Percentiles rank a stretch among this genome's conserved stretches.
phyloP scores from a whole-genome alignment of 495 filamentous ascomycete genomes.

The Aspergillus ostianus region DNA sequence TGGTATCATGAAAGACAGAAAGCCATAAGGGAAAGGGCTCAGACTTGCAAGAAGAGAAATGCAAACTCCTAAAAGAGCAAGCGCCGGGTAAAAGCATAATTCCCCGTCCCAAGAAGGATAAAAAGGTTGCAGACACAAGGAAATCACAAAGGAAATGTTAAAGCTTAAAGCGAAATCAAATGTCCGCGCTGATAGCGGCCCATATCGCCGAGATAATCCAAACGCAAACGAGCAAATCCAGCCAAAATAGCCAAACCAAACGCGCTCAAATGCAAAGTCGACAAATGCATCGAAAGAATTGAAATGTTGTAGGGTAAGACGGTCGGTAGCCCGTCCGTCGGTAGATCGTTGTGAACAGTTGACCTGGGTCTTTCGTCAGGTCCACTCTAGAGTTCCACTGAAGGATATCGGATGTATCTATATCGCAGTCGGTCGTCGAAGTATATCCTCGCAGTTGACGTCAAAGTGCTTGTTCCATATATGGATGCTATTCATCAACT shows the following conservation, averaged over 20 bases:
- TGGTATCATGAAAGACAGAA: constrained; percentile 43
- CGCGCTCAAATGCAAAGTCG: constrained; percentile 26
- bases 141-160: constrained; percentile 25
- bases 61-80: constrained; percentile 21
- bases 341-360: neutral
- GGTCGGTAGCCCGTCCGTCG: neutral
- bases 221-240: constrained; percentile 25
- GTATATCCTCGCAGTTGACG: constrained; percentile 91
- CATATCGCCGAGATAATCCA: constrained; percentile 16
- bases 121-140: constrained; percentile 8
- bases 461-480: constrained; percentile 95
- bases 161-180: constrained; percentile 29
- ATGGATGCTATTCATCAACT: constrained; percentile 88
- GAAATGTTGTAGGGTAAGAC: constrained; percentile 1
- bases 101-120: constrained; percentile 28
- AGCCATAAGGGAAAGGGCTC: constrained; percentile 29
- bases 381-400: constrained; percentile 11
- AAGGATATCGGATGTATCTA: constrained; percentile 19
- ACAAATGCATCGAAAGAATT: constrained; percentile 14
- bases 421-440: constrained; percentile 47
- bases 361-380: neutral
- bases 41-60: constrained; percentile 12
- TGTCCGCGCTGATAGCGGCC: constrained; percentile 16
- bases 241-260: constrained; percentile 19
- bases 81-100: constrained; percentile 27